phyloP scores from a whole-genome alignment of 805 yeast genomes.

The Lachancea thermotolerans region DNA sequence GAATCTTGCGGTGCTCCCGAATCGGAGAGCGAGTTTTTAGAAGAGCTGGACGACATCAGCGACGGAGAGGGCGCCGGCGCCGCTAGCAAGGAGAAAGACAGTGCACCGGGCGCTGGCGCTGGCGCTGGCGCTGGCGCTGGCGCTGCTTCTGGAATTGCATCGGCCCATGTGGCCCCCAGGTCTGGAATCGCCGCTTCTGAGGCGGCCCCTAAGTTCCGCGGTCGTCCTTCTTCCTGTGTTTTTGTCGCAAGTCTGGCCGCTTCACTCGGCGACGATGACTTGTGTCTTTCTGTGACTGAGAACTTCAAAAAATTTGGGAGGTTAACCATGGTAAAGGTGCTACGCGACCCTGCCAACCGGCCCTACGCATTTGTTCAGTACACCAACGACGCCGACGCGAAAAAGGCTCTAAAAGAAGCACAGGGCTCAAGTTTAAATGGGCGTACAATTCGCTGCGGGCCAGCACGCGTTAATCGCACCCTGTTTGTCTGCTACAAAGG shows the following conservation, averaged over 20 bases:
- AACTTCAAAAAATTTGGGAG: constrained; percentile 70
- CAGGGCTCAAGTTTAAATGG: constrained; percentile 67
- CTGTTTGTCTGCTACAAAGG: constrained; percentile 43
- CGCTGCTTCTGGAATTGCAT: not conserved
- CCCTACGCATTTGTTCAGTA: constrained; percentile 95
- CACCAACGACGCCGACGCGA: constrained; percentile 61
- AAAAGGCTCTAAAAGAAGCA: constrained; percentile 57
- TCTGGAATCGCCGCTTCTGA: not conserved
- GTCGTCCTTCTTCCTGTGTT: constrained; percentile 79
- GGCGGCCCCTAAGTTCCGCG: constrained; percentile 31
- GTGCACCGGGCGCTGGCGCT: not conserved
- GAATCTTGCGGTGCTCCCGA: not conserved
- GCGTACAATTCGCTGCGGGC: constrained; percentile 76
- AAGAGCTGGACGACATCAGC: not conserved
- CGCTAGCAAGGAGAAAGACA: not conserved
- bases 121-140: not conserved
- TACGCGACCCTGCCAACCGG: constrained; percentile 71
- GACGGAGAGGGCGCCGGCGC: not conserved
- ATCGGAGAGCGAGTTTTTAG: not conserved
- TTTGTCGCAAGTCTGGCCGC: constrained; percentile 81
- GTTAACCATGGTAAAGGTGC: constrained; percentile 67
- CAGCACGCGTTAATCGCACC: constrained; percentile 87
- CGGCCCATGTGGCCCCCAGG: not conserved
- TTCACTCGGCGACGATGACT: constrained; percentile 57
- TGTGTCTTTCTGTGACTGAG: constrained; percentile 58